Conservation (phyloP, 2,329 filamentous ascomycete species). For the Trichoderma koningii region DNA sequence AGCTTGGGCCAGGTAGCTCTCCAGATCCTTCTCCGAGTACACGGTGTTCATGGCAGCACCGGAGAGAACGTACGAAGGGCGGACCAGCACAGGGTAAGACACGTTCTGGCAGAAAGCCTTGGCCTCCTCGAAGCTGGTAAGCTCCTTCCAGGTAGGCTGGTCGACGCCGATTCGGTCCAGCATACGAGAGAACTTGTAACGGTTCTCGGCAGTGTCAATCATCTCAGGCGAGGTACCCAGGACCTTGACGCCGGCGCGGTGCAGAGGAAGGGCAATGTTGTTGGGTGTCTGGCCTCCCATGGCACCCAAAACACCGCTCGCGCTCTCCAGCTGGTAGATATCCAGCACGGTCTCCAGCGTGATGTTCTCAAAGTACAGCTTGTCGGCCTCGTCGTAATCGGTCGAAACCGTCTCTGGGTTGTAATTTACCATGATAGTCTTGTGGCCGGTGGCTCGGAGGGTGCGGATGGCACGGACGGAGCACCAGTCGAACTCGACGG, state of each 20-base stretch:
- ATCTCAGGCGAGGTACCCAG: constrained; percentile 96
- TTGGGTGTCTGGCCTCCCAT: constrained; percentile 98
- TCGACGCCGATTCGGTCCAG: constrained; percentile 92
- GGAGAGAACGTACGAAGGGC: constrained; percentile 94
- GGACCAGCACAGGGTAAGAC: constrained; percentile 88
- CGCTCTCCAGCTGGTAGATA: constrained; percentile 85
- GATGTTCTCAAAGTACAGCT: constrained; percentile 95
- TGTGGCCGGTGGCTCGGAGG: constrained; percentile 77
- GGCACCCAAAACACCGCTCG: constrained; percentile 83
- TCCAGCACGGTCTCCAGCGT: constrained; percentile 87
- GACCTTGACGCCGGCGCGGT: constrained; percentile 87
- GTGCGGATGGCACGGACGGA: constrained; percentile 93
- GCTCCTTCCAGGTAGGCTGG: constrained; percentile 96
- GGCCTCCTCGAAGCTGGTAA: constrained; percentile 92
- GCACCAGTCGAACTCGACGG: constrained; percentile 99
- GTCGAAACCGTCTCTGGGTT: constrained; percentile 90
- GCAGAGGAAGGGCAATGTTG: constrained; percentile 90
- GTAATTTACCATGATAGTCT: constrained; percentile 95
- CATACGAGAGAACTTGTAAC: constrained; percentile 99
- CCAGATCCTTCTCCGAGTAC: constrained; percentile 91
- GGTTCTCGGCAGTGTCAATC: constrained; percentile 97
- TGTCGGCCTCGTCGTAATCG: constrained; percentile 93
- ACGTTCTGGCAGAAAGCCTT: constrained; percentile 84
- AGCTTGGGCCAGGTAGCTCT: constrained; percentile 85
- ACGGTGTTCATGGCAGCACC: constrained; percentile 99